Conservation (phyloP, 2,329 filamentous ascomycete species). For the Sphaerostilbella broomeana region DNA sequence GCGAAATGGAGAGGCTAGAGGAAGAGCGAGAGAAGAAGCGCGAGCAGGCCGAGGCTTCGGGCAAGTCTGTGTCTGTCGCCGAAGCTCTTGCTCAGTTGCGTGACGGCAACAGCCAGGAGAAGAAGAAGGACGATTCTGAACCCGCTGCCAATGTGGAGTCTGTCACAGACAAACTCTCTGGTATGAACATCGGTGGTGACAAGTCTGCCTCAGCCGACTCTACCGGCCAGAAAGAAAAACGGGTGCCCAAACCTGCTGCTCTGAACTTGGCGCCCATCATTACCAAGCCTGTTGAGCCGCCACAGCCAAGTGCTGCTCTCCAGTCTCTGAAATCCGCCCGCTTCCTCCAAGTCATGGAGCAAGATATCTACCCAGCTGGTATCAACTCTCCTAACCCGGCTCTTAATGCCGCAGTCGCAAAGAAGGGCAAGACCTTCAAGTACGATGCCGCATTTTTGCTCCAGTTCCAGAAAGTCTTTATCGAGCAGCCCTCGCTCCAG, state of each 20-base stretch:
- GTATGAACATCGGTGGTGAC: slow-evolving; percentile 41
- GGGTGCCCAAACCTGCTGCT: slow-evolving; percentile 67
- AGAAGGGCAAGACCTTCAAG: slow-evolving; percentile 78
- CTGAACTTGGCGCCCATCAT: slow-evolving; percentile 80
- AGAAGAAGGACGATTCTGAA: slow-evolving; percentile 32
- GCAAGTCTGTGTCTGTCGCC: slow-evolving; percentile 41
- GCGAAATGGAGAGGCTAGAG: slow-evolving; percentile 65
- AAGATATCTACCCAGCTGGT: slow-evolving; percentile 73
- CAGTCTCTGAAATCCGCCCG: slow-evolving; percentile 88
- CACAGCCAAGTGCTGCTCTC: slow-evolving; percentile 88
- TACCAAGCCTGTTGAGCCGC: slow-evolving; percentile 79
- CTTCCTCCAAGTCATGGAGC: slow-evolving; percentile 73
- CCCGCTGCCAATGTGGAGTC: slow-evolving; percentile 32
- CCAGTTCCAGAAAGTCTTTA: slow-evolving; percentile 94
- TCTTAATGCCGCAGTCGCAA: slow-evolving; percentile 71
- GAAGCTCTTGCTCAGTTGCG: slow-evolving; percentile 43
- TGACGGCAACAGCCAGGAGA: slow-evolving; percentile 18
- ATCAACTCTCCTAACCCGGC: slow-evolving; percentile 89
- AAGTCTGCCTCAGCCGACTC: slow-evolving; percentile 38
- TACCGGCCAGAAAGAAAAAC: slow-evolving; percentile 56
- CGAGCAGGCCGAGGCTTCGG: slow-evolving; percentile 42
- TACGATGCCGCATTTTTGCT: slow-evolving; percentile 94
- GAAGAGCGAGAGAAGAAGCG: slow-evolving; percentile 60
- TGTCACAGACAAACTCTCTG: slow-evolving; percentile 44
- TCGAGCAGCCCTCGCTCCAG: slow-evolving; percentile 89